Base-by-base conservation (phyloP, 441 rosid genomes). In the Euphorbia celastroides region DNA sequence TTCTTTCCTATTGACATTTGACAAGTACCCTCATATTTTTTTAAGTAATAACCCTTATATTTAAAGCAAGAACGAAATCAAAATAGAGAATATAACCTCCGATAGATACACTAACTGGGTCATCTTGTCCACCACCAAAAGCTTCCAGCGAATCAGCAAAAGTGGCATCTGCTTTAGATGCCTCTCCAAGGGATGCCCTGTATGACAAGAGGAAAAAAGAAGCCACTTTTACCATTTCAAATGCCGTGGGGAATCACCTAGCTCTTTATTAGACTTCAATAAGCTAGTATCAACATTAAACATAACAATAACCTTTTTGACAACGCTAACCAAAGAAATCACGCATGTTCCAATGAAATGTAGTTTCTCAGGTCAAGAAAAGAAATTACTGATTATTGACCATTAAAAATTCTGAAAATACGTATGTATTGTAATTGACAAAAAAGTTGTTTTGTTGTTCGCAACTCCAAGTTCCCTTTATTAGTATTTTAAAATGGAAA, bases 41-140 rank as follows among this genome's bases (percentile, higher is more conserved):
- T n/a, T n/a, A n/a, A n/a, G n/a, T n/a, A n/a, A n/a, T n/a, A n/a
- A 23, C 17, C 22, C 38, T 57, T 22, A 57, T 28, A 6, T 7
- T 22, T 36, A 27, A 5, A 16, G 7, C 12, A 57, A 38, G 22
- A 19, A 56, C 31, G 48, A 55, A 10, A 30, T 28, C 7, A 74
- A 48, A 19, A 34, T 22, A 60, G 67, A 74, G 65, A 42, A 27
- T 56, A 70, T 64, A 72, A 60, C 70, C 98, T 92, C 98, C 98
- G 13, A 89, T 86, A 28, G 96, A 89, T 61, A 86, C 84, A 75
- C 94, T 86, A 65, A 89, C 79, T 57, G 96, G 91, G 78, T 92
- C 96, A 75, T 92, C 96, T 65, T 72, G 85, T 61, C 93, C 96
- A 71, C 87, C 94, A 38, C 94, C 96, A 79, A 89, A 89, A 70